Base-by-base conservation (phyloP, 2,329 filamentous ascomycete genomes). In the Fusarium gaditjirri region DNA sequence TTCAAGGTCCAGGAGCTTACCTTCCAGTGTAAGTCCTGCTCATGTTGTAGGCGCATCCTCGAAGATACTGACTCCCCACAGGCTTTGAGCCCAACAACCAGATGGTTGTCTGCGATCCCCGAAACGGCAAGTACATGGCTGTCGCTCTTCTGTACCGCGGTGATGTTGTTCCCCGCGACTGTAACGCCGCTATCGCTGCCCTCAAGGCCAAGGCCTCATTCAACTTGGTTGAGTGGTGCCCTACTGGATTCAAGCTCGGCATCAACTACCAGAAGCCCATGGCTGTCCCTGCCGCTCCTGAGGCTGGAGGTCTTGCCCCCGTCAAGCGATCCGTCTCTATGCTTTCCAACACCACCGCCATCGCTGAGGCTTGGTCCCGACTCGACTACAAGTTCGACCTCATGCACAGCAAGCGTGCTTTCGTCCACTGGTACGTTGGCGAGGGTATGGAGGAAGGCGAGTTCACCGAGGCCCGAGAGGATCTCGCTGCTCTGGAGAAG, bases 401-500 rank as follows among this genome's bases (percentile, higher is more conserved):
- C 77, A 93, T 93, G 91, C 92, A 93, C 87, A 91, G 88, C 84
- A 93, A 93, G 88, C 90, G 91, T 75, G 91, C 91, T 67, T 93
- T 93, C 77, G 91, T 93, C 49, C 91, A 93, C 84, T 93, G 91
- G 91, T 93, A 93, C 75, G 93, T 96, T 59, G 93, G 93, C 74
- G 93, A 96, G 85, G 93, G 93, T 84, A 96, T 96, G 93, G 93
- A 96, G 86, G 93, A 96, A 82, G 93, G 93, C 78, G 93, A 96
- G 83, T 96, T 96, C 86, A 93, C 91, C 71, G 93, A 96, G 84
- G 93, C 93, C 70, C 91, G 93, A 76, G 93, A 96, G 85, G 93
- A 96, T 81, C 86, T 96, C 68, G 93, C 93, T 71, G 93, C 93
- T 52, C 86, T 96, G 38, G 93, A 95, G 87, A 93, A 92, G 86